phyloP scores from a whole-genome alignment of 345 rosid species.

The Rhizophora mangle region DNA sequence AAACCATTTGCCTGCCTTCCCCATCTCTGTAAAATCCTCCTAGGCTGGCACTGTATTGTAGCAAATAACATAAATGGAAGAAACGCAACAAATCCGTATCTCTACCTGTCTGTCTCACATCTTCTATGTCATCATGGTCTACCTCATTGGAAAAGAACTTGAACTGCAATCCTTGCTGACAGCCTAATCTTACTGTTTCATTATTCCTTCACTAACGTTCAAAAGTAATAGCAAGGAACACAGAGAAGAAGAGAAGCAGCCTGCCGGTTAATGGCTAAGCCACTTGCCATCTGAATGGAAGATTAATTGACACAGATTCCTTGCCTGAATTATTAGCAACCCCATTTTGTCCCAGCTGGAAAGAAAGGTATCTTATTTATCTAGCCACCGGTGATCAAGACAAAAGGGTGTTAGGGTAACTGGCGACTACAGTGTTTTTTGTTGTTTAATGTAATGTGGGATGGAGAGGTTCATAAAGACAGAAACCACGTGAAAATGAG shows the following conservation, averaged over 20 bases:
- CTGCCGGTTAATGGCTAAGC: too few relatives aligned
- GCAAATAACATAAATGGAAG: conserved; percentile 19
- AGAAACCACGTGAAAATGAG: conserved; percentile 58
- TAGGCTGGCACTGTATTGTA: conserved; percentile 17
- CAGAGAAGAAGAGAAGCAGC: too few relatives aligned
- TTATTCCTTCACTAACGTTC: conserved; percentile 2
- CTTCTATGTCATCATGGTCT: conserved; percentile 13
- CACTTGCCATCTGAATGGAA: too few relatives aligned
- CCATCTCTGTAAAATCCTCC: conserved; percentile 47
- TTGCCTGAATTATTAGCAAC: too few relatives aligned
- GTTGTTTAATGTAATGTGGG: conserved; percentile 14
- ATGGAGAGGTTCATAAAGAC: conserved; percentile 24
- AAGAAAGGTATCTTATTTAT: too few relatives aligned
- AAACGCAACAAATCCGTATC: conserved; percentile 17
- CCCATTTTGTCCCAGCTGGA: too few relatives aligned
- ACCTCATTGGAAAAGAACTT: conserved; percentile 29
- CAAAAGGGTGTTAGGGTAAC: conserved; percentile 4
- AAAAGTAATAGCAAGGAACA: too few relatives aligned
- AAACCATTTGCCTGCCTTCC: conserved; percentile 86
- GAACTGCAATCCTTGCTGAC: not conserved
- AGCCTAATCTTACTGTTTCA: conserved; percentile 13
- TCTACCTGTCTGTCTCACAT: not conserved
- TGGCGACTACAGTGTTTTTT: not conserved
- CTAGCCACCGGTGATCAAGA: not conserved
- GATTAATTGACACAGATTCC: too few relatives aligned